phyloP scores from a whole-genome alignment of 306 rosid species.

The Alnus rubra region DNA sequence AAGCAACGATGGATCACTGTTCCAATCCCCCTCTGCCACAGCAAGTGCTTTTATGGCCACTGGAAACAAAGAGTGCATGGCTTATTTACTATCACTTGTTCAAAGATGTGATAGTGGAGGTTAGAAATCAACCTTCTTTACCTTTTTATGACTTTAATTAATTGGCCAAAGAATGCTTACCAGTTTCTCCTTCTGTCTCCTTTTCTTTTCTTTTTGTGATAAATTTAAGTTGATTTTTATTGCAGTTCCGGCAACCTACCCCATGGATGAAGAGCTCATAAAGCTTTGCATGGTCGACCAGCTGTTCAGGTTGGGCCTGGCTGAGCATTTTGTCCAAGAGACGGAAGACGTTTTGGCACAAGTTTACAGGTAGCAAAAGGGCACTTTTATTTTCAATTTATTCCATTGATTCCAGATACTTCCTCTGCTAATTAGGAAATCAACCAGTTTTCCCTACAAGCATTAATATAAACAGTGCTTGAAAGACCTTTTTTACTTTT shows the following conservation, averaged over 20 bases:
- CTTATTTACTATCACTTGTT: too few relatives aligned
- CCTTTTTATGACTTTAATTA: too few relatives aligned
- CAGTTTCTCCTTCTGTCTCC: neutral
- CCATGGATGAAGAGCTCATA: conserved; percentile 47
- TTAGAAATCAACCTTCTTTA: neutral
- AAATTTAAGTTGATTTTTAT: neutral
- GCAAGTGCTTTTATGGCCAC: conserved; percentile 38
- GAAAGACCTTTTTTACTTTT: too few relatives aligned
- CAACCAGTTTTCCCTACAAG: too few relatives aligned
- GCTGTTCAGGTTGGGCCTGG: conserved; percentile 41
- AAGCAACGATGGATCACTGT: too few relatives aligned
- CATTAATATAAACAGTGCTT: too few relatives aligned
- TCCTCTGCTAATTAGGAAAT: too few relatives aligned
- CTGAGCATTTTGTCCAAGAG: too few relatives aligned
- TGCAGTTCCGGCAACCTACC: conserved; percentile 49
- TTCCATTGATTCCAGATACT: too few relatives aligned
- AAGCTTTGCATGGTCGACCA: conserved; percentile 42
- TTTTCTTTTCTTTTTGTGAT: too few relatives aligned
- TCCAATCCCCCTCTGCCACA: conserved; percentile 41
- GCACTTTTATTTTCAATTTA: too few relatives aligned
- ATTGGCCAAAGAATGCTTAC: neutral
- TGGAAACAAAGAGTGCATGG: conserved; percentile 24
- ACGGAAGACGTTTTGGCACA: conserved; percentile 30
- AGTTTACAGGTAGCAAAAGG: conserved; percentile 25
- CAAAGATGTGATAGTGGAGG: conserved; percentile 42